phyloP scores from a whole-genome alignment of 1,284 basidiomycete genomes.

The Flammula alnicola region DNA sequence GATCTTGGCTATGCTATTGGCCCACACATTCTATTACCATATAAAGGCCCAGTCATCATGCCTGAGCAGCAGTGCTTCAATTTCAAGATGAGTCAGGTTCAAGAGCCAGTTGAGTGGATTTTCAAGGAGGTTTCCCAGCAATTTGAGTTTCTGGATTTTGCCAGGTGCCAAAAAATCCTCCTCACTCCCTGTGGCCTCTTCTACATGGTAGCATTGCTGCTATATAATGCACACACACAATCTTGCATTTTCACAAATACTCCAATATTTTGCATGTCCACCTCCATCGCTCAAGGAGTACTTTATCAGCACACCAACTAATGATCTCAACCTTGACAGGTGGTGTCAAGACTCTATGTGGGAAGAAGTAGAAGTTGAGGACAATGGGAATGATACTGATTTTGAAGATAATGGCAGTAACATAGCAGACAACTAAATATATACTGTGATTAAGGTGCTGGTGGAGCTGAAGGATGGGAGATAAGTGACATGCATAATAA shows the following conservation, averaged over 20 bases:
- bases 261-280: not conserved
- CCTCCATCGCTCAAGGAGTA: slow-evolving; percentile 1
- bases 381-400: not conserved
- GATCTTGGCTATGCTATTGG: slow-evolving; percentile 4
- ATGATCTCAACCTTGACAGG: not conserved
- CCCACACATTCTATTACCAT: slow-evolving; percentile 3
- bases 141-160: slow-evolving; percentile 22
- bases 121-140: slow-evolving; percentile 23
- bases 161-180: slow-evolving; percentile 18
- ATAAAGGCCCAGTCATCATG: not conserved
- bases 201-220: slow-evolving; percentile 19
- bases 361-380: not conserved
- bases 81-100: slow-evolving; percentile 18
- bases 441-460: too few species aligned
- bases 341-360: not conserved
- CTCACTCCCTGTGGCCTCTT: slow-evolving; percentile 21
- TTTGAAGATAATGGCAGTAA: too few species aligned
- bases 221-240: slow-evolving; percentile 23
- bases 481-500: too few species aligned
- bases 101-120: slow-evolving; percentile 21
- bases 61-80: slow-evolving; percentile 13
- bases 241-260: slow-evolving; percentile 15
- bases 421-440: too few species aligned
- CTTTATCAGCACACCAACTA: not conserved
- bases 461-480: too few species aligned